Evolutionary conservation across 23 red algal genomes (phyloP).

Genomic region (Gracilaria gracilis): DNA sequence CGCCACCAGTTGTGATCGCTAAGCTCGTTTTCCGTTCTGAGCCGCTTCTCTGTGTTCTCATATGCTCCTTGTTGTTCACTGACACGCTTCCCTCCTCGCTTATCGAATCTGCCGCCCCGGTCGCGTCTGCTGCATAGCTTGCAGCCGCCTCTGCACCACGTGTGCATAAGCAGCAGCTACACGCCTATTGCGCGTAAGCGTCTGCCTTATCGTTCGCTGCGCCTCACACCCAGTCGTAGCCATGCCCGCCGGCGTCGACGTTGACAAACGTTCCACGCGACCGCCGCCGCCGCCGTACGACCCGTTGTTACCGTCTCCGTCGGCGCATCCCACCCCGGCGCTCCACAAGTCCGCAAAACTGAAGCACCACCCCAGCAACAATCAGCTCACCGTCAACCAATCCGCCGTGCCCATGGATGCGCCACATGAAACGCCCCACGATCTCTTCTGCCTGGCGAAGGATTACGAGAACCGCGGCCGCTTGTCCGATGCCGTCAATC

Average conservation of each 20-base stretch:
- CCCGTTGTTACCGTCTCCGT: constrained; percentile 21
- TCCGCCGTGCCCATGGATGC: constrained; percentile 56
- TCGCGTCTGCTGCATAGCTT: not conserved
- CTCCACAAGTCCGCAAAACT: not conserved
- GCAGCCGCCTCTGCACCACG: not conserved
- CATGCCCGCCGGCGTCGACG: not conserved
- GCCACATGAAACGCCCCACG: constrained; percentile 58
- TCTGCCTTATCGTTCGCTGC: not conserved
- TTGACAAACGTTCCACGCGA: constrained; percentile 9
- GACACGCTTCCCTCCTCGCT: not conserved
- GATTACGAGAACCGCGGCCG: constrained; percentile 59
- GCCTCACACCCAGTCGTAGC: not conserved
- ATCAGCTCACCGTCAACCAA: constrained; percentile 50
- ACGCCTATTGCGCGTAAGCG: not conserved
- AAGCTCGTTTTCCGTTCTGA: not conserved
- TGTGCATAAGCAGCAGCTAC: not conserved
- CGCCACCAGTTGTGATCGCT: not conserved
- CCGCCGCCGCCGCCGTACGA: constrained; percentile 30
- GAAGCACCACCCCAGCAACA: not conserved
- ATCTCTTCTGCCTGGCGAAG: constrained; percentile 67
- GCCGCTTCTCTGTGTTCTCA: not conserved
- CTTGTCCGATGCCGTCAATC: constrained; percentile 51
- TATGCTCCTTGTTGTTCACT: not conserved
- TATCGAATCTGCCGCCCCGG: not conserved
- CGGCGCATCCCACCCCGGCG: constrained; percentile 16